Base-by-base conservation (phyloP, 345 rosid genomes). In the Bruguiera sexangula region DNA sequence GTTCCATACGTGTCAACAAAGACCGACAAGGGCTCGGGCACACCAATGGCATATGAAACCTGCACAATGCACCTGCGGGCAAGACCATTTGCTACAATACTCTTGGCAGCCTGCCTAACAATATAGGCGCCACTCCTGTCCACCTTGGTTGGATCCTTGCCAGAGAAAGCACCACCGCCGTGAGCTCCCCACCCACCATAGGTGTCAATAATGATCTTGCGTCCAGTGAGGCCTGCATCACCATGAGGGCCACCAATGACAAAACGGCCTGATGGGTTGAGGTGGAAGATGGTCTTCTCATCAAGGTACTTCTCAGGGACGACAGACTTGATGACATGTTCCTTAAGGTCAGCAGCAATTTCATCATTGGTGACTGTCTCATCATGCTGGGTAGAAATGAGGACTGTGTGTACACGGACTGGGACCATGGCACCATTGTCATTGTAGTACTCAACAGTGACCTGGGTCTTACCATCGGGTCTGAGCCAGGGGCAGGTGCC, bases 161-260 rank as follows among this genome's bases (percentile, higher is more conserved):
- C 81, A 13, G 81, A 77, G 74, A 77, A 77, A 51, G 81, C 81
- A 69, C 81, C 81, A 21, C 81, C 81, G 73, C 81, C 81, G 15
- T 77, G 81, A 31, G 81, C 81, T 63, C 81, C 81, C 81, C 81
- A 77, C 11, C 81, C 81, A 62, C 81, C 81, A 60, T 77, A 77
- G 73, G 81, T 77, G 55, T 77, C 81, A 32, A 77, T 77, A 31
- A 77, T 77, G 71, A 77, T 77, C 69, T 77, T 77, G 60, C 81
- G 81, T n/a, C 81, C 81, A 22, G 81, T 77, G 53, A 77, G 81
- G 52, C 81, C 81, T 11, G 81, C 81, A 69, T 77, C 81, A 50
- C 81, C 81, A 16, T 77, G 81, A 59, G 81, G 81, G 18, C 81
- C 81, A 68, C 81, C 81, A 52, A 77, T 77, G 66, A 77, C 81